Conservation (phyloP, 805 yeast genomes). For the Lipomyces orientalis region DNA sequence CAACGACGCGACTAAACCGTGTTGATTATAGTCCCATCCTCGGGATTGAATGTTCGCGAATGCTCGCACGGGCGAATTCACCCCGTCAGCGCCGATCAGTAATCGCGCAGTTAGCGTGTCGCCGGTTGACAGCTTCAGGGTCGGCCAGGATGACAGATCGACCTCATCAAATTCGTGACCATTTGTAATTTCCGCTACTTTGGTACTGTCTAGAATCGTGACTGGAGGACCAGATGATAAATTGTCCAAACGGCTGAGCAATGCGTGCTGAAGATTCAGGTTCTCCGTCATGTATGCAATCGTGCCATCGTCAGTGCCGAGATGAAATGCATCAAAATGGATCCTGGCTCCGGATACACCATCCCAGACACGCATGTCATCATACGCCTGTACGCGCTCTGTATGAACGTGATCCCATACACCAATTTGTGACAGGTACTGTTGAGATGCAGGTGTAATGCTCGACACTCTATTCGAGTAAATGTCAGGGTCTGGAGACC, state of each 20-base stretch:
- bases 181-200: conserved; percentile 61
- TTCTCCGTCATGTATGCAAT: conserved; percentile 90
- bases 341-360: conserved; percentile 74
- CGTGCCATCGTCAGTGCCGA: conserved; percentile 38
- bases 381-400: conserved; percentile 79
- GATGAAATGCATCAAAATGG: conserved; percentile 66
- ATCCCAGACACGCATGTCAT: conserved; percentile 84
- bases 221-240: conserved; percentile 39
- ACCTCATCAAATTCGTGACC: conserved; percentile 40
- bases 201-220: conserved; percentile 66
- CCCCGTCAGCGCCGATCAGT: conserved; percentile 89
- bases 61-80: conserved; percentile 86
- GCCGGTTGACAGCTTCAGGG: conserved; percentile 71
- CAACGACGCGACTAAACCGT: conserved; percentile 92
- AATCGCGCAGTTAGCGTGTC: conserved; percentile 52
- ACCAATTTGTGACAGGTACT: conserved; percentile 55
- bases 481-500: conserved; percentile 52
- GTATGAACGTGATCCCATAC: conserved; percentile 72
- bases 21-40: conserved; percentile 89
- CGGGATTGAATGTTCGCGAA: conserved; percentile 82
- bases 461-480: conserved; percentile 84
- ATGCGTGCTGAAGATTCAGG: conserved; percentile 77
- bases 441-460: conserved; percentile 75
- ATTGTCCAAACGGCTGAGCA: conserved; percentile 61
- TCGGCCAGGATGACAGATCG: conserved; percentile 68